Evolutionary conservation across 78 protist genomes (phyloP).

Genomic region (Dictyostelium citrinum): DNA sequence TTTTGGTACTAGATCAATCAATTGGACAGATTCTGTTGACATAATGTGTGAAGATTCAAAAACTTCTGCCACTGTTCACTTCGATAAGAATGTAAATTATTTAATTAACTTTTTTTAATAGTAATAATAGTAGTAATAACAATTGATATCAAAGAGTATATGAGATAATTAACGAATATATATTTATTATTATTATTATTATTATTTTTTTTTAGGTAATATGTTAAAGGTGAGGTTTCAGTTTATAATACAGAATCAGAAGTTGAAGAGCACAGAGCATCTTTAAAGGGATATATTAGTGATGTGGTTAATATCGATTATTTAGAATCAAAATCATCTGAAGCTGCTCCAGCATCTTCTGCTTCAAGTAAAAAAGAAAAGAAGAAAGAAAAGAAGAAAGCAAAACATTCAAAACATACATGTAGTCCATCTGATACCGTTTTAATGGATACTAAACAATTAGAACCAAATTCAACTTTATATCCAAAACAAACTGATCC

Average conservation of each 20-base stretch:
- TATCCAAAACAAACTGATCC: constrained; percentile 63
- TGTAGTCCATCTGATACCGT: constrained; percentile 46
- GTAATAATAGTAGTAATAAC: too few species aligned
- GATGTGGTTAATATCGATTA: constrained; percentile 57
- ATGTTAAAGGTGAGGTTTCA: constrained; percentile 58
- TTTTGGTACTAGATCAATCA: constrained; percentile 71
- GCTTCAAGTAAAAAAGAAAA: neutral
- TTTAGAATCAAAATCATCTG: constrained; percentile 20
- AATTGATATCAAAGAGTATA: too few species aligned
- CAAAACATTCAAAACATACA: neutral
- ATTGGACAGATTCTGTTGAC: constrained; percentile 74
- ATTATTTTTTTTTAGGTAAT: constrained; percentile 10
- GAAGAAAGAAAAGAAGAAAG: constrained; percentile 13
- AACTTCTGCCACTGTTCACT: constrained; percentile 40
- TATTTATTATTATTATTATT: neutral
- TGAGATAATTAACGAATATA: neutral
- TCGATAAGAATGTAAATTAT: constrained; percentile 47
- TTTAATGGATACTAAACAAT: constrained; percentile 18
- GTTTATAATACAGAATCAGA: constrained; percentile 18
- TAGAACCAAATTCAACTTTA: constrained; percentile 43
- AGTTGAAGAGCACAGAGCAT: constrained; percentile 30
- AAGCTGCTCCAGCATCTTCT: neutral
- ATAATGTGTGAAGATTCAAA: constrained; percentile 68
- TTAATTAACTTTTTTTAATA: too few species aligned
- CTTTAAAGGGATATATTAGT: constrained; percentile 31